Evolutionary conservation across 306 rosid genomes (phyloP), one percentile per base, ranked within the genome.

Genomic region (Trifolium repens): DNA sequence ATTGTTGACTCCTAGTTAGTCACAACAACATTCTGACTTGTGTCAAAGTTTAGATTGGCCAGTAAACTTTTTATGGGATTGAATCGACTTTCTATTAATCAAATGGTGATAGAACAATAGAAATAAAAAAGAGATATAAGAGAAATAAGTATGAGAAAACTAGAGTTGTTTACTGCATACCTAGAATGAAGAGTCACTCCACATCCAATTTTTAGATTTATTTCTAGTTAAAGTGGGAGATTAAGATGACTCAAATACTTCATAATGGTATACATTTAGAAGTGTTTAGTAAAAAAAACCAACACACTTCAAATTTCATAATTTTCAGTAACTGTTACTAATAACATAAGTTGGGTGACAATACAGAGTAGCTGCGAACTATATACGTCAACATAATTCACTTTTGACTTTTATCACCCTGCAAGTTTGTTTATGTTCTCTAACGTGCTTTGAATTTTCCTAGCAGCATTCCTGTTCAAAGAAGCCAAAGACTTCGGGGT

Each of bases 381-480:
- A 53, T 17, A 53, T 53, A 16, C 15, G 10, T 22, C 52, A 14
- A 40, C 10, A 73, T 44, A 46, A 2, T 49, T 47, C 8, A n/a
- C 13, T 74, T 75, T 22, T 2, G 72, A 37, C 24, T 15, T 30
- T 30, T 32, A 63, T 42, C 44, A 59, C 27, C 37, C 17, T 61
- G 44, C 1, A 39, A 5, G 32, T 46, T 65, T 17, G 11, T 15
- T 39, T 39, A 57, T 47, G 24, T 67, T 43, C 6, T 19, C 75
- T 69, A 59, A 69, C 71, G 15, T 64, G 53, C 34, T 37, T 44
- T 61, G 57, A 64, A 15, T 53, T 71, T 34, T 76, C 4, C 26
- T 11, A 24, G 81, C 79, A 93, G 98, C 87, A 24, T 83, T 89
- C 75, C 71, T 93, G 71, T 86, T 93, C 79, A 85, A 72, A 84